phyloP scores from a whole-genome alignment of 306 rosid species.

The Fragaria ananassa region DNA sequence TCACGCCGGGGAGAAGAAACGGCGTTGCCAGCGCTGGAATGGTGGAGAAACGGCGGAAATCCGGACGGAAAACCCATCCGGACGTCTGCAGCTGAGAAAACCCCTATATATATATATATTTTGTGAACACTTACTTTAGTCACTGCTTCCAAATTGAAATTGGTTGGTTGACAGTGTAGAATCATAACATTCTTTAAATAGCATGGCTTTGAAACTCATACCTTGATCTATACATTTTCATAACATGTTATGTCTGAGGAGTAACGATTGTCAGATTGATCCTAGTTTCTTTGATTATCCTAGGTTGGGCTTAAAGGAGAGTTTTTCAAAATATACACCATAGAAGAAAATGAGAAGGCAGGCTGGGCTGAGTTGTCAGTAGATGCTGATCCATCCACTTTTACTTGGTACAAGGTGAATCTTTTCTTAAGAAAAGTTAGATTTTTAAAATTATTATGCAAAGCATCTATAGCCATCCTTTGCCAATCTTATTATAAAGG shows the following conservation, averaged over 20 bases:
- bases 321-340: slow-evolving; percentile 44
- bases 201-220: not conserved
- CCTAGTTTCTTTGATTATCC: slow-evolving; percentile 20
- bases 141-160: not conserved
- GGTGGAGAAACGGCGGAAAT: too few species aligned
- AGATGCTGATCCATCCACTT: slow-evolving; percentile 56
- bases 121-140: not conserved
- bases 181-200: not conserved
- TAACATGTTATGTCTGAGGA: not conserved
- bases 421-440: slow-evolving; percentile 8
- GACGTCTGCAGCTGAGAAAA: too few species aligned
- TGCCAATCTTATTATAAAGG: not conserved
- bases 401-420: slow-evolving; percentile 95
- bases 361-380: slow-evolving; percentile 59
- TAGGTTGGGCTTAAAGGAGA: slow-evolving; percentile 95
- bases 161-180: not conserved
- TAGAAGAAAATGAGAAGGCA: slow-evolving; percentile 54
- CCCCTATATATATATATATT: too few species aligned
- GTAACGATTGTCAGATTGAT: not conserved
- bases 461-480: not conserved
- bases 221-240: not conserved
- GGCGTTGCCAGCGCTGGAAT: too few species aligned
- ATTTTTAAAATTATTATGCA: slow-evolving; percentile 10
- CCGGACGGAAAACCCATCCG: too few species aligned
- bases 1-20: too few species aligned